Base-by-base conservation (phyloP, 805 yeast species). In the Wickerhamiella cacticola region DNA sequence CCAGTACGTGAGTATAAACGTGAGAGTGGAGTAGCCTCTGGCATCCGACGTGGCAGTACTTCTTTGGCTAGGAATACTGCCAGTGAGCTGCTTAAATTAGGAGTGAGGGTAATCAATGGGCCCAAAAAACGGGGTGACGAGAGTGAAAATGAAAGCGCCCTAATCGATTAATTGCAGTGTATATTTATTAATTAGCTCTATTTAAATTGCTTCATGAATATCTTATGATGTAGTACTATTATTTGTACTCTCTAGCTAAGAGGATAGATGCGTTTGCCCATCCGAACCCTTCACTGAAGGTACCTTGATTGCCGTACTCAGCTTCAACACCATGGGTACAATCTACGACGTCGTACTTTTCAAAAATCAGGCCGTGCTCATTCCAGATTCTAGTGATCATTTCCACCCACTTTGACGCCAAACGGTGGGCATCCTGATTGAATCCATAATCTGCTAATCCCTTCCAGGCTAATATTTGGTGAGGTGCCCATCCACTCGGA, bases 401-500 rank as follows among this genome's bases (percentile, higher is more conserved):
- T 59, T 72, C 80, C n/a, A 85, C 68, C 98, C 98, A 89, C 54
- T 95, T 72, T 62, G 82, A 83, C 1, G 80, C 79, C 49, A 89
- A 66, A 51, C 97, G 68, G 48, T 79, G 70, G 1, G 89, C 79
- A 15, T 75, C 75, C 3, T 71, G 76, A 2, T 62, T 63, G 59
- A 71, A 83, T 0, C 88, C 92, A 61, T 89, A 92, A 46, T 78
- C 74, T 24, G 63, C 56, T 28, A 89, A 69, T 0, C 96, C 97
- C 40, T 74, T 75, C 98, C 98, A 89, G 1, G 95, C 89, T 48
- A 89, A 63, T 15, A 89, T 84, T 64, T 89, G 98, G 62, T 92
- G 97, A 2, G 98, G 97, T 0, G 97, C 96, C 98, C 98, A 89
- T 1, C 97, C 97, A 59, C 69, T 85, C 1, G 98, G 98, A 63